Base-by-base conservation (phyloP, 1,284 basidiomycete species). In the Sutorius eximius region DNA sequence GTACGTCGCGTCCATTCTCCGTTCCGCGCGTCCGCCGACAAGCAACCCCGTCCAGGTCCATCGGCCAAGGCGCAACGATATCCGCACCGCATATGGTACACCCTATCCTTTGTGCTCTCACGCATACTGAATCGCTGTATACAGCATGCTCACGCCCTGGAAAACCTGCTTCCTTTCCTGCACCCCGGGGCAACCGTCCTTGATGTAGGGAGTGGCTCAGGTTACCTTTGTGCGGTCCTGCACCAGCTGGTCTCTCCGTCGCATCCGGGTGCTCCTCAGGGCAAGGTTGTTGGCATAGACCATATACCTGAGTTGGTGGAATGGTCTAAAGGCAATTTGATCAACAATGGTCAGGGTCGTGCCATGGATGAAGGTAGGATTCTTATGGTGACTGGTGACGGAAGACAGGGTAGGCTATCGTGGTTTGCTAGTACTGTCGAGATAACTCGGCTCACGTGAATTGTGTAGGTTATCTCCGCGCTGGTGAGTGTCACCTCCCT, bases 81-180 rank as follows among this genome's bases (percentile, higher is more conserved):
- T 90, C 87, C 45, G 94, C 93, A 0, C 93, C 93, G 3, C 93
- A 95, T 69, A 95, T 94, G 91, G 89, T 87, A 45, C 30, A 59
- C 55, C 12, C n/a, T 27, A 40, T 38, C 32, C n/a, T 3, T 55
- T 40, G 11, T 30, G 36, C 36, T 44, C 46, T 27, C n/a, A 38
- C 1, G 16, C 18, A 8, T 33, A 3, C 29, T 58, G 46, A 48
- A 52, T 29, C 45, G 46, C 34, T 42, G 40, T 27, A n/a, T 12
- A 29, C 55, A 91, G 89, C 93, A 96, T 60, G 93, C 91, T 0
- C 85, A 93, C 61, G 92, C 92, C 0, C 67, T 82, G 7, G 87
- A 93, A 66, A 78, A 86, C 53, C 81, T 95, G 18, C 76, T 89
- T 1, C 81, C 86, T 0, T 86, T 83, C 62, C 78, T 95, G 20